Base-by-base conservation (phyloP, 2,329 filamentous ascomycete genomes). In the Botryotinia calthae region DNA sequence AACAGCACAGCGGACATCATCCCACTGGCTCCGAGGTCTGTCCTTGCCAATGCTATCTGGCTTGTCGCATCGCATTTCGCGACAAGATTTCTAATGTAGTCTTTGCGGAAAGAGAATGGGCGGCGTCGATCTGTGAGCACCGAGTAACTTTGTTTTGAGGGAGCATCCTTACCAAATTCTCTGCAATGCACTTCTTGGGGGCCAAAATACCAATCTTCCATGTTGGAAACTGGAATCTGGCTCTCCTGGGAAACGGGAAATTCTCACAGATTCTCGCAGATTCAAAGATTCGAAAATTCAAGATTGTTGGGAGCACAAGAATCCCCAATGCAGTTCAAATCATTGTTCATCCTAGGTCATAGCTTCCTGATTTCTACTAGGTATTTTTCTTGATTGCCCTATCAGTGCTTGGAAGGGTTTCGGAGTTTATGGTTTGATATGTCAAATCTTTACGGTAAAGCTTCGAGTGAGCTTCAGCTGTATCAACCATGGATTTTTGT, bases 401-500 rank as follows among this genome's bases (percentile, higher is more conserved):
- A 51, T 56, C 70, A 34, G 44, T 66, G 51, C 61, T 66, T 67
- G n/a, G 44, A 16, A 20, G 18, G 46, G 40, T 37, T 34, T n/a
- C 48, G 51, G 44, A 48, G 8, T 64, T 64, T 28, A 40, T 14
- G 28, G 42, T 25, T 8, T 28, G n/a, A 31, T 25, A 48, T 71
- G 28, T 70, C 56, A 10, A 70, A 61, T 61, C 22, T 40, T 40
- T 16, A n/a, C 58, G 34, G 40, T 51, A n/a, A 66, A 67, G 70
- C 70, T 48, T 71, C 70, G 61, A 71, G 70, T 71, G 70, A 66
- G 70, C 70, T 71, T 67, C 31, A 31, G 56, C 25, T 44, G n/a
- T 31, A 31, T 56, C 44, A 40, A 34, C 58, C 56, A 59, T 56
- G 42, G 31, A 31, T 25, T 14, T 25, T 61, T 46, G 42, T 44